A percentile compares a stretch with the other conserved stretches of the same genome.
Evolutionary conservation across 306 rosid genomes (phyloP).

Genomic region (Quercus berberidifolia): DNA sequence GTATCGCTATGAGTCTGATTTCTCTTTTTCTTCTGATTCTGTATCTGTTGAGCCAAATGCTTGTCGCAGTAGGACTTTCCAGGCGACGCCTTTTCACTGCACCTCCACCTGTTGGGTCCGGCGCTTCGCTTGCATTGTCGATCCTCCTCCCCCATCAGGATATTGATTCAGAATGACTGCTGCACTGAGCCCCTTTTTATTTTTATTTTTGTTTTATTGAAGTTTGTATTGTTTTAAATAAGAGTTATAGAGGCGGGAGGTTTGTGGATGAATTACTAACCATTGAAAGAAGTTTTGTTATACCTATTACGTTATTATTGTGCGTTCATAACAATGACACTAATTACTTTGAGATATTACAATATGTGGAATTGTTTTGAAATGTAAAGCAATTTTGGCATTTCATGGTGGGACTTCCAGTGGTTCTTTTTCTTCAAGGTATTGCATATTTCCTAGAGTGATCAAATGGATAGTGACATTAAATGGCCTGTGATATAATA

Average conservation of each 20-base stretch:
- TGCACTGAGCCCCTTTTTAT: background rate
- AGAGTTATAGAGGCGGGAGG: background rate
- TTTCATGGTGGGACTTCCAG: background rate
- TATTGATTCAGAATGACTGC: no score
- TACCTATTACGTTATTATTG: background rate
- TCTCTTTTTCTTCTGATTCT: background rate
- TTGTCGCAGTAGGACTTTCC: conserved; percentile 32
- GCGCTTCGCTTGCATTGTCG: conserved; percentile 34
- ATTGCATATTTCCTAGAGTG: background rate
- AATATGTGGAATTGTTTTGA: background rate
- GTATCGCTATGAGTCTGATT: background rate
- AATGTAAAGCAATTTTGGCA: background rate
- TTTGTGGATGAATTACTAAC: background rate
- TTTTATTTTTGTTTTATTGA: background rate
- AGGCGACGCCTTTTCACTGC: conserved; percentile 7
- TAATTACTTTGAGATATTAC: background rate
- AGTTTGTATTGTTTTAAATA: background rate
- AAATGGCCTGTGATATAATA: background rate
- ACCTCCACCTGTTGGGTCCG: conserved; percentile 33
- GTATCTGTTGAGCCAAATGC: conserved; percentile 14
- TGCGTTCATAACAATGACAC: background rate
- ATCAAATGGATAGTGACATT: background rate
- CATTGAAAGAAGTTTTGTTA: background rate
- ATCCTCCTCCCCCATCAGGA: background rate
- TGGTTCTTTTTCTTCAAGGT: background rate